Percentiles rank a stretch among this genome's conserved stretches.
These are phyloP conservation scores for Eutrema yunnanense DNA, from an alignment of 345 rosid genomes.

Conservation along the genomic window DNA sequence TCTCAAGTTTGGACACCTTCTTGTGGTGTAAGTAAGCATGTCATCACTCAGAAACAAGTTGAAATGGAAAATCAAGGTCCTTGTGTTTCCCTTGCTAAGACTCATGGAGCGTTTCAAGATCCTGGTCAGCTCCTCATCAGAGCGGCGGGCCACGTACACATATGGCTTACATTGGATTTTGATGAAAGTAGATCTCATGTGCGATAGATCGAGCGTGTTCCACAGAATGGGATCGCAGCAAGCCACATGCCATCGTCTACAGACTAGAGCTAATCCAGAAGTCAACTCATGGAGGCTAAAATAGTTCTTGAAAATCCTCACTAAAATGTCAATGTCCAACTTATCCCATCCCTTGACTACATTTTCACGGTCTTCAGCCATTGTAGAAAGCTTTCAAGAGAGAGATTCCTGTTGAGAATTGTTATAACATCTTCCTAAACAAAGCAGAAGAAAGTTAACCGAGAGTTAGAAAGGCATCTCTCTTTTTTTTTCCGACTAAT, in stretches of 20 bases:
- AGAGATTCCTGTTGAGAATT: no score
- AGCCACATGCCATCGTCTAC: constrained; percentile 62
- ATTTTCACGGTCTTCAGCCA: constrained; percentile 32
- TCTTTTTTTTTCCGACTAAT: no score
- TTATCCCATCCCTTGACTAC: constrained; percentile 56
- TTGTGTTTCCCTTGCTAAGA: constrained; percentile 53
- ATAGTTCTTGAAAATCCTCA: constrained; percentile 47
- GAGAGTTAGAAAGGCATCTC: no score
- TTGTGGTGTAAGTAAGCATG: constrained; percentile 56
- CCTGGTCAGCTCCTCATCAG: constrained; percentile 44
- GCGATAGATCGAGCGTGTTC: constrained; percentile 62
- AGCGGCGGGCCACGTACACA: constrained; percentile 45
- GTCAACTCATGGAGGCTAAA: constrained; percentile 41
- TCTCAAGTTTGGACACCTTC: constrained; percentile 53
- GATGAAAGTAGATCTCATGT: constrained; percentile 44
- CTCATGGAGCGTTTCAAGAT: constrained; percentile 47
- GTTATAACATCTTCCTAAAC: neutral
- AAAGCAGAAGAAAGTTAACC: no score
- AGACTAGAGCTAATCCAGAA: constrained; percentile 58
- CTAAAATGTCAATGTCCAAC: constrained; percentile 50
- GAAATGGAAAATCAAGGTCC: constrained; percentile 54
- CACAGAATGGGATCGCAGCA: constrained; percentile 64
- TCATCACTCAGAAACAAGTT: constrained; percentile 46
- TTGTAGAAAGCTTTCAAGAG: neutral
- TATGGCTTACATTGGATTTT: constrained; percentile 40